Percentiles rank a stretch among this genome's conserved stretches.
These are phyloP conservation scores for Ustilago shanxiensis DNA, from an alignment of 1,284 basidiomycete species.

Conservation along the genomic window DNA sequence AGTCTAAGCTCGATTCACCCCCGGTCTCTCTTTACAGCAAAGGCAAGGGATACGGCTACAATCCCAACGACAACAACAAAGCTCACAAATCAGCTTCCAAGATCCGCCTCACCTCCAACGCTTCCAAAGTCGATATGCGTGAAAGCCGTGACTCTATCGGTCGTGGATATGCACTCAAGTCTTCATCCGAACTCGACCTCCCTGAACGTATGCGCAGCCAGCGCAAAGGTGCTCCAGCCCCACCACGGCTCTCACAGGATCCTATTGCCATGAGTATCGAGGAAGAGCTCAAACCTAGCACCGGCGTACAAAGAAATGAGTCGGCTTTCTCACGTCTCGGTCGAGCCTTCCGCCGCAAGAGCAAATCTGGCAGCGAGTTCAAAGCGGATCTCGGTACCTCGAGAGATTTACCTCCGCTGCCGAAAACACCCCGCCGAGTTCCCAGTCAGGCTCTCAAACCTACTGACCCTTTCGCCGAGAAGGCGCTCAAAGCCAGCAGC, in stretches of 20 bases:
- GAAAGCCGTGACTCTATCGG: constrained; percentile 13
- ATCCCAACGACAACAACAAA: constrained; percentile 23
- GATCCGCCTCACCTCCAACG: constrained; percentile 9
- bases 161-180: constrained; percentile 33
- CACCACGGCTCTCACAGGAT: constrained; percentile 44
- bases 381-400: constrained; percentile 18
- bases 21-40: constrained; percentile 41
- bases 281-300: constrained; percentile 28
- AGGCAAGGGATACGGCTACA: constrained; percentile 51
- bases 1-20: constrained; percentile 26
- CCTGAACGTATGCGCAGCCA: constrained; percentile 46
- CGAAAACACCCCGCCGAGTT: constrained; percentile 17
- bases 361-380: constrained; percentile 44
- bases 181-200: constrained; percentile 42
- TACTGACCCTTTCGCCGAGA: constrained; percentile 27
- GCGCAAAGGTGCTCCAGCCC: constrained; percentile 37
- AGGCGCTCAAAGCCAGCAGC: constrained; percentile 38
- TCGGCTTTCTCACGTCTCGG: constrained; percentile 47
- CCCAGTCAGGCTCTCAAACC: constrained; percentile 26
- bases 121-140: constrained; percentile 15
- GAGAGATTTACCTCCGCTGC: constrained; percentile 7
- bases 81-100: constrained; percentile 28
- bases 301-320: constrained; percentile 14
- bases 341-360: constrained; percentile 50
- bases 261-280: constrained; percentile 44